Conservation (phyloP, 192 early-diverging fungal genomes). For the Coemansia sp. region DNA sequence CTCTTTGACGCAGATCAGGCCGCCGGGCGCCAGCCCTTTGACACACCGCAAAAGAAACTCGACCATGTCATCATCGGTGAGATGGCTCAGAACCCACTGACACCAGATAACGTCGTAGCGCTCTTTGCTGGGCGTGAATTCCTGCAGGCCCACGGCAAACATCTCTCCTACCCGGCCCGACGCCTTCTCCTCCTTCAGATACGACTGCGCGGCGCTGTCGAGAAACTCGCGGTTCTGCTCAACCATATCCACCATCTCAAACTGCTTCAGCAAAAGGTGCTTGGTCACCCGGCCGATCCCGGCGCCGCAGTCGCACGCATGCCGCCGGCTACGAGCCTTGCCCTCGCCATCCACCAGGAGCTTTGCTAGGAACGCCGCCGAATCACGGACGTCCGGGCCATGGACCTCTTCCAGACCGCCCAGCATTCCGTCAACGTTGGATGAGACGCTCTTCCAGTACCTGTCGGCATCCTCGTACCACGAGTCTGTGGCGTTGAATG, state of each 20-base stretch:
- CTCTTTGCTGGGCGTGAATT: slow-evolving; percentile 59
- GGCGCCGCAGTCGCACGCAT: slow-evolving; percentile 82
- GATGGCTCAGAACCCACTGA: slow-evolving; percentile 94
- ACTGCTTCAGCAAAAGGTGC: slow-evolving; percentile 68
- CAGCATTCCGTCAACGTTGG: slow-evolving; percentile 68
- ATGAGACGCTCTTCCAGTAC: slow-evolving; percentile 42
- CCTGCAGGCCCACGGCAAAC: slow-evolving; percentile 73
- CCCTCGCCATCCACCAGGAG: too few relatives aligned
- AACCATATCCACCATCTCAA: slow-evolving; percentile 85
- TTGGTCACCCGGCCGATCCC: slow-evolving; percentile 94
- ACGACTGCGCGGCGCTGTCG: slow-evolving; percentile 58
- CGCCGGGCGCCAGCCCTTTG: slow-evolving; percentile 56
- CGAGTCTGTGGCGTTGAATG: slow-evolving; percentile 29
- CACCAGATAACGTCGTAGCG: slow-evolving; percentile 96
- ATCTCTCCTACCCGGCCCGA: slow-evolving; percentile 59
- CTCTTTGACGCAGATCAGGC: slow-evolving; percentile 88
- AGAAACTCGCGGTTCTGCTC: slow-evolving; percentile 80
- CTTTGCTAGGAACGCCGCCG: slow-evolving; percentile 56
- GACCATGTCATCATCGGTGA: slow-evolving; percentile 84
- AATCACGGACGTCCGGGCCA: slow-evolving; percentile 64
- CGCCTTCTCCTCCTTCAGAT: slow-evolving; percentile 54
- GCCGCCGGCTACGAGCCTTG: neutral
- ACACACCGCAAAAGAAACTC: slow-evolving; percentile 76
- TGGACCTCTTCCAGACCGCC: slow-evolving; percentile 79
- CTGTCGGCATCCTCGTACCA: slow-evolving; percentile 66